Conservation (phyloP, 352 stramenopile species). For the Globisporangium iwayamae region DNA sequence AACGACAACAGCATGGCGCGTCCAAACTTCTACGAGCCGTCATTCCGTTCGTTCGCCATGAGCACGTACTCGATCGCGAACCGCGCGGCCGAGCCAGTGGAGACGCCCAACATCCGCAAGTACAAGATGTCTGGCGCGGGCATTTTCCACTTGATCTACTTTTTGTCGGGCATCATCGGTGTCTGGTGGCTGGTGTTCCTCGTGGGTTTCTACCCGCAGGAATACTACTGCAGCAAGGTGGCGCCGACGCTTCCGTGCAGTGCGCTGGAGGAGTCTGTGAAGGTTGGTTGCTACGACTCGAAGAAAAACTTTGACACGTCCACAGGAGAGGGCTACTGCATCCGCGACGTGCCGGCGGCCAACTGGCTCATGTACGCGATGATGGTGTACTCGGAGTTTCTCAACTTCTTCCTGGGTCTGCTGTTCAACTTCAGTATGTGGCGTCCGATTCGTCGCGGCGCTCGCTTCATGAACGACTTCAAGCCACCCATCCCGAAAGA, state of each 20-base stretch:
- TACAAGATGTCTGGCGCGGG: slow-evolving; percentile 87
- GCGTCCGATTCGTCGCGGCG: slow-evolving; percentile 83
- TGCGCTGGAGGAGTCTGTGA: slow-evolving; percentile 46
- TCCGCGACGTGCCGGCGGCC: slow-evolving; percentile 53
- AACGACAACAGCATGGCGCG: slow-evolving; percentile 70
- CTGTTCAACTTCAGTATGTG: slow-evolving; percentile 92
- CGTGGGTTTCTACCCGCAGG: slow-evolving; percentile 77
- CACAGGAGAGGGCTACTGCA: slow-evolving; percentile 76
- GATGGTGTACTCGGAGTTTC: slow-evolving; percentile 85
- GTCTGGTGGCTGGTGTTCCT: slow-evolving; percentile 82
- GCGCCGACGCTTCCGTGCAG: slow-evolving; percentile 70
- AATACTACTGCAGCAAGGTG: slow-evolving; percentile 72
- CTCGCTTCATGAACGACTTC: slow-evolving; percentile 88
- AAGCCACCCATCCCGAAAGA: slow-evolving; percentile 87
- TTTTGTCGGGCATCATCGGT: slow-evolving; percentile 56
- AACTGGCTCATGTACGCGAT: slow-evolving; percentile 84
- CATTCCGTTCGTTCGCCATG: slow-evolving; percentile 89
- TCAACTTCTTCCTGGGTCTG: slow-evolving; percentile 85
- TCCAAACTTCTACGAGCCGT: slow-evolving; percentile 85
- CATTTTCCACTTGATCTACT: slow-evolving; percentile 88
- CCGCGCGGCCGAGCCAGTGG: slow-evolving; percentile 77
- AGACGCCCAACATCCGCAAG: slow-evolving; percentile 89
- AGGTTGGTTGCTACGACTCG: slow-evolving; percentile 52
- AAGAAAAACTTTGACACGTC: slow-evolving; percentile 66
- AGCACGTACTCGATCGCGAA: slow-evolving; percentile 88